phyloP scores from a whole-genome alignment of 371 early-diverging fungal genomes.

The Saksenaea vasiformis region DNA sequence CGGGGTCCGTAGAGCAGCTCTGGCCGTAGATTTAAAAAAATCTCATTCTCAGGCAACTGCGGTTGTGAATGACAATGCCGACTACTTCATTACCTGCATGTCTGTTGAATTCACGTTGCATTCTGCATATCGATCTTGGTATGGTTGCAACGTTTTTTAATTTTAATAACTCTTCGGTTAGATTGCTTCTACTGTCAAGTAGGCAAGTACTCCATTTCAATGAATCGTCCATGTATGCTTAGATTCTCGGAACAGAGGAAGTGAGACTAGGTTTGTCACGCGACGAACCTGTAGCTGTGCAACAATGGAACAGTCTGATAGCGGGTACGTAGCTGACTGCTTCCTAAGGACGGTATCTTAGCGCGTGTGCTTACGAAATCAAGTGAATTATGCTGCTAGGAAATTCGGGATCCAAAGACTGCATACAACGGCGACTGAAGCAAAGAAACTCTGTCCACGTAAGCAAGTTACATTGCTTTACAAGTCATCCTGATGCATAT shows the following conservation, averaged over 20 bases:
- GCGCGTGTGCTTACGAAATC: background rate
- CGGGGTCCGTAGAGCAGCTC: no score
- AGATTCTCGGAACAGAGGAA: conserved; percentile 56
- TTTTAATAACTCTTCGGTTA: conserved; percentile 12
- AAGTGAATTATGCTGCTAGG: conserved; percentile 65
- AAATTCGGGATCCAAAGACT: conserved; percentile 47
- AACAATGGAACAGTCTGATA: conserved; percentile 89
- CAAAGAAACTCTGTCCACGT: conserved; percentile 69
- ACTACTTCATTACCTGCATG: conserved; percentile 35
- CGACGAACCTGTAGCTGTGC: conserved; percentile 79
- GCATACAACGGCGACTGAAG: conserved; percentile 55
- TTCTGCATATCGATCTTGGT: conserved; percentile 66
- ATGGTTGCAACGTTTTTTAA: conserved; percentile 5
- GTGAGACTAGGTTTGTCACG: conserved; percentile 69
- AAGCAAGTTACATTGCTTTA: conserved; percentile 7
- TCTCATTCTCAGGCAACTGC: background rate
- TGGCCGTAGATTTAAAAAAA: background rate
- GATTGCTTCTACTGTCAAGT: conserved; percentile 83
- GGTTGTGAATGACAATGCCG: background rate
- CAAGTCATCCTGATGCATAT: background rate
- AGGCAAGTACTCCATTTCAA: conserved; percentile 48
- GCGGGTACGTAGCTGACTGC: conserved; percentile 69
- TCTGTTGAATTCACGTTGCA: conserved; percentile 57
- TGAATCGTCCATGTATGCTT: background rate
- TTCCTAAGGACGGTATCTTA: background rate